Conservation (phyloP, 805 yeast genomes). For the Candida endomychidarum region DNA sequence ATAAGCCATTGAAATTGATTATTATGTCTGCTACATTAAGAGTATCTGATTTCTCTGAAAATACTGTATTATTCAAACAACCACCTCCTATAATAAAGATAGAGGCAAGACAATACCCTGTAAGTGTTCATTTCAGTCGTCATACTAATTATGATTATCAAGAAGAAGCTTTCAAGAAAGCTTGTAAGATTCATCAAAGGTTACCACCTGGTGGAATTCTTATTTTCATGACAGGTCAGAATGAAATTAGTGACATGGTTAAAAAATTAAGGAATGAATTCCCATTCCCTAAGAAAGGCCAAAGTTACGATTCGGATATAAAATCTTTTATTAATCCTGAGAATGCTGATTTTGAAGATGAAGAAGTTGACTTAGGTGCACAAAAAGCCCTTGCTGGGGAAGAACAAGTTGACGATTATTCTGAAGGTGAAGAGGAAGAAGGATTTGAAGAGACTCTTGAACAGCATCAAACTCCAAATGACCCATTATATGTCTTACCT, state of each 20-base stretch:
- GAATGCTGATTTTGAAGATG: conserved; percentile 76
- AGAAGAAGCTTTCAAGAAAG: conserved; percentile 82
- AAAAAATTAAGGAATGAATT: conserved; percentile 66
- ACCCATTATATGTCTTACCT: conserved; percentile 88
- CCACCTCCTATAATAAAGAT: conserved; percentile 90
- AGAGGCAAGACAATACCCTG: conserved; percentile 93
- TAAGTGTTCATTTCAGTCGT: conserved; percentile 83
- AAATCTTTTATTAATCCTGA: conserved; percentile 25
- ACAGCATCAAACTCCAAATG: conserved; percentile 66
- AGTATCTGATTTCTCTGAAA: conserved; percentile 90
- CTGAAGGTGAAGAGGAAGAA: conserved; percentile 59
- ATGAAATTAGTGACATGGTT: conserved; percentile 80
- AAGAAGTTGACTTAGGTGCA: conserved; percentile 78
- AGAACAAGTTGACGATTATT: conserved; percentile 44
- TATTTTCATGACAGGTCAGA: conserved; percentile 91
- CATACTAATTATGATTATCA: conserved; percentile 75
- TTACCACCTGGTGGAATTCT: conserved; percentile 94
- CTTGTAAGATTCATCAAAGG: conserved; percentile 80
- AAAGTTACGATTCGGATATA: conserved; percentile 29
- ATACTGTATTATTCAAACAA: conserved; percentile 57
- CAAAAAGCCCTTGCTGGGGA: conserved; percentile 35
- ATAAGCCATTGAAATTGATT: conserved; percentile 71
- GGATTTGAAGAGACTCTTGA: conserved; percentile 73
- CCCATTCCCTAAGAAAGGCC: conserved; percentile 45
- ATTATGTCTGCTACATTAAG: conserved; percentile 97